Base-by-base conservation (phyloP, 2,329 filamentous ascomycete genomes). In the Pyricularia pennisetigena region DNA sequence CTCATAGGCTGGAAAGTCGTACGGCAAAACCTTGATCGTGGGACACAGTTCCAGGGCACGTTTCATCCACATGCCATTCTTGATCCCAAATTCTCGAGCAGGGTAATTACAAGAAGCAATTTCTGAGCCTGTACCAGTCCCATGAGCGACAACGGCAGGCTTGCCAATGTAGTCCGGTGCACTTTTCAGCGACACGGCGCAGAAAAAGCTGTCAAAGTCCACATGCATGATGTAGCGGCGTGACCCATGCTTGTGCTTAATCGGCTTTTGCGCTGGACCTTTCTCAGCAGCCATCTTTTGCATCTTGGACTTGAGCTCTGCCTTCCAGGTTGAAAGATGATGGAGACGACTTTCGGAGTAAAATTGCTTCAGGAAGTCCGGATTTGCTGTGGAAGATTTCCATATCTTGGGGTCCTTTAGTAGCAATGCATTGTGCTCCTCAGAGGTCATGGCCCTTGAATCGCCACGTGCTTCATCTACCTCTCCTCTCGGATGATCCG, bases 21-120 rank as follows among this genome's bases (percentile, higher is more conserved):
- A 99, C 0, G 94, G 92, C n/a, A 99, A 76, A 1, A 98, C 89
- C 72, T 96, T 93, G 23, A 99, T 82, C 26, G 93, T 87, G 0
- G 94, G 90, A 74, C 93, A 99, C 23, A 95, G 78, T 72, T 95
- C 90, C 69, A 90, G 83, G 0, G 95, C 95, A 41, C 86, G 85
- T 76, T 94, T 96, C 94, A 99, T 98, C 95, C 96, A 99, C 95
- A 98, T 99, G 54, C 96, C 96, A 73, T 99, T 99, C 75, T 94
- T 97, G 68, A 99, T 84, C 0, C 94, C 94, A 73, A 89, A 95
- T 35, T 86, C 84, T 54, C 95, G 88, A 7, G 96, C 95, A 24
- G 90, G 88, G 75, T 99, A 99, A 74, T 99, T 99, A 79, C 95
- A 99, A 71, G 94, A 97, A 26, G 95, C 95, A 74, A 99, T 98